Base-by-base conservation (phyloP, 2,329 filamentous ascomycete species). In the Alternaria metachromatica region DNA sequence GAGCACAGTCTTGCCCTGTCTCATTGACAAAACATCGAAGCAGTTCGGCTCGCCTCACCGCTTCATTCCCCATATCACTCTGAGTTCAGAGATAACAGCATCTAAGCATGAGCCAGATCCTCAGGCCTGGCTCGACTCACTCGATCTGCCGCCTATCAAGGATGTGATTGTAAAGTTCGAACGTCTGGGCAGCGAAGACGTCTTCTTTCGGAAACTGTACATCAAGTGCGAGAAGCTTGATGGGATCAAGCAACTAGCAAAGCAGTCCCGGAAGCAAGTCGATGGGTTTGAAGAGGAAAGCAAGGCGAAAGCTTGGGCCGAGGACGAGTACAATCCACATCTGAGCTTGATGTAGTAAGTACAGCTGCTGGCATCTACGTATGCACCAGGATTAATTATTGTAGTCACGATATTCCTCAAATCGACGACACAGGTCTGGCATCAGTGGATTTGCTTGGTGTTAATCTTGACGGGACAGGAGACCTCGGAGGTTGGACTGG, bases 51-150 rank as follows among this genome's bases (percentile, higher is more conserved):
- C 79, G n/a, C 68, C 75, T 9, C 66, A 78, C 48, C 64, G 74
- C 12, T 83, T 83, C 71, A 64, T 80, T 55, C 81, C 81, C 4
- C 82, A 83, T 62, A 62, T 83, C 45, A 83, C 82, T 6, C 65
- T 83, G 15, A 83, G 80, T 1, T 79, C 80, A 13, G 74, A 80
- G 23, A 77, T 82, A 21, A 46, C 55, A 0, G 64, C 70, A 1
- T 68, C 68, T 4, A 55, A 66, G 23, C 76, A 79, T 54, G 62
- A 50, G 4, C 43, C 71, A n/a, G 69, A 77, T 43, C 74, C 80
- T 0, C 80, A 82, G 58, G 63, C 62, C 30, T 82, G 78, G 80
- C 76, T 83, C 5, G 73, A 80, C 18, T 60, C 60, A 3, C 64
- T 82, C 3, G 26, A 68, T 1, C 65, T 81, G 15, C 68, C 68